phyloP scores from a whole-genome alignment of 2,329 filamentous ascomycete genomes.

The Cladophialophora yegresii region DNA sequence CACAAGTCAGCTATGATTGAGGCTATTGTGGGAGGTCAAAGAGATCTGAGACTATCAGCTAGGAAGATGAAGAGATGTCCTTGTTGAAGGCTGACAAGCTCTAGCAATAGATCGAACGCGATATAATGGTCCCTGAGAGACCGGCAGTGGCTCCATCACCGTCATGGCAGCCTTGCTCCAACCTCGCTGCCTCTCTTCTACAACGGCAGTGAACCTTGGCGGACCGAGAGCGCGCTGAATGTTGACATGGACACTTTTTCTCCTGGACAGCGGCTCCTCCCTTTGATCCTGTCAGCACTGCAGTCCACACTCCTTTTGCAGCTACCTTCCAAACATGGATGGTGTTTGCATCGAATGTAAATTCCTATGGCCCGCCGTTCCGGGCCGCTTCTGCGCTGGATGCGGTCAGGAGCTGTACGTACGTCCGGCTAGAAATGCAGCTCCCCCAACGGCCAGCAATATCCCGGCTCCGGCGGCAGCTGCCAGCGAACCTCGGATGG shows the following conservation, averaged over 20 bases:
- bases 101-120: background rate
- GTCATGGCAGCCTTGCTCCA: background rate
- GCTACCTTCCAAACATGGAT: background rate
- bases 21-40: background rate
- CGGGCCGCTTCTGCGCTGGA: background rate
- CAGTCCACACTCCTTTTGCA: background rate
- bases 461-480: no score
- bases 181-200: background rate
- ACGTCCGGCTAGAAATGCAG: background rate
- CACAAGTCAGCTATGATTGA: background rate
- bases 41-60: background rate
- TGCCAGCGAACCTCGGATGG: background rate
- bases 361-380: background rate
- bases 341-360: background rate
- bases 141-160: background rate
- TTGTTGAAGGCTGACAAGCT: background rate
- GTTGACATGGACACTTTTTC: background rate
- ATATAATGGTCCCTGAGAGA: background rate
- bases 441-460: background rate
- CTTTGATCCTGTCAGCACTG: background rate
- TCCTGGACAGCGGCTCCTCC: background rate
- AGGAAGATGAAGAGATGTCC: background rate
- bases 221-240: background rate
- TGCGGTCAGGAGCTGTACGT: background rate
- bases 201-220: background rate